Evolutionary conservation across 225 moss, liverwort and hornwort genomes (phyloP), one percentile per base, ranked within the genome.

Genomic region (Physcomitrellopsis africana): DNA sequence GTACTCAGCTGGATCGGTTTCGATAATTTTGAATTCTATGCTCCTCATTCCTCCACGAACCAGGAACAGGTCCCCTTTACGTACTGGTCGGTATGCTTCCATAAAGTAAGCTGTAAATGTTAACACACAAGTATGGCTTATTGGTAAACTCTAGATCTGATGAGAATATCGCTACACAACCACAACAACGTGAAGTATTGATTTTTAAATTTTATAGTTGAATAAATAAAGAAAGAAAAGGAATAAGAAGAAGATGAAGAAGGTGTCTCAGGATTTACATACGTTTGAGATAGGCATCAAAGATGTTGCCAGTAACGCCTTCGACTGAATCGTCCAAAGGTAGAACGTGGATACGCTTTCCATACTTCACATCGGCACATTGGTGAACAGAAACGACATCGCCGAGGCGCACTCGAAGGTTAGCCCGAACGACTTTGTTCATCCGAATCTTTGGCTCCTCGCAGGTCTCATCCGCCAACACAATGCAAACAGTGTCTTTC

Each of bases 321-420:
- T 90, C 92, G 48, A 92, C 85, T 3, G 92, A 84, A 63, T 92
- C 92, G 49, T 92, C 92, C 24, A 92, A 72, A 18, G 92, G 92
- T 49, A 92, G 83, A 18, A 90, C 92, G 68, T 92, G 92, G 37
- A 92, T 80, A 24, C 88, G 88, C 86, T 92, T 92, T 42, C 92
- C 92, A 65, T 92, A 92, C 72, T 90, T 88, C 32, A 90, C 92
- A 81, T 92, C 92, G n/a, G 92, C 87, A 75, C 92, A 89, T 67
- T 84, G 92, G 68, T 92, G 92, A 13, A 92, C 92, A 29, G 92
- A 92, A 12, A 92, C 87, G 3, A 92, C 89, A 43, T 92, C 92
- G 42, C 92, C 92, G 9, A 92, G 83, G 22, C 92, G 79, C 58
- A 92, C 92, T 26, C 89, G 86, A 52, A 92, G 61, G 70, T 92